These are phyloP conservation scores for Puccinia hordei DNA, from an alignment of 1,284 basidiomycete species.

Conservation along the genomic window DNA sequence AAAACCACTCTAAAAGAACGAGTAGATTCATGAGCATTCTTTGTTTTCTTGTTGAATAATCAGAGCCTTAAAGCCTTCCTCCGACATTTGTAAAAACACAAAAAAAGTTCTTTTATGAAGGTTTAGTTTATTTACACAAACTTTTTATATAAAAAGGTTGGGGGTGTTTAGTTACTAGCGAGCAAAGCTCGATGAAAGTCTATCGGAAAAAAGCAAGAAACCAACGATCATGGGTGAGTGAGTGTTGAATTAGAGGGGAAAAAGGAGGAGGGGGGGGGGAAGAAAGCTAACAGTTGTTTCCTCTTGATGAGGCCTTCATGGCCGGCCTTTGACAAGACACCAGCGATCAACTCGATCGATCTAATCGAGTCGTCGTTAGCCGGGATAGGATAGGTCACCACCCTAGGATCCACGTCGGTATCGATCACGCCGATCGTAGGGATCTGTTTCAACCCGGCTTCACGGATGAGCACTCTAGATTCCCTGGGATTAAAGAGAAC, in stretches of 20 bases:
- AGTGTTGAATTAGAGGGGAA: background rate
- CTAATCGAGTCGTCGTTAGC: conserved; percentile 94
- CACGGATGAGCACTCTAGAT: conserved; percentile 59
- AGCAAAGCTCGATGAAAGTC: too few species aligned
- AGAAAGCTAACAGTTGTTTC: background rate
- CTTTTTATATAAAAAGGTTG: too few species aligned
- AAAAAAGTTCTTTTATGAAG: too few species aligned
- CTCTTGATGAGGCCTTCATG: conserved; percentile 56
- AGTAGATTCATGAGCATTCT: too few species aligned
- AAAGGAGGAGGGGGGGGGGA: background rate
- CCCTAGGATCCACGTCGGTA: conserved; percentile 90
- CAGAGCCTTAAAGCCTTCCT: too few species aligned
- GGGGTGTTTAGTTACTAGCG: too few species aligned
- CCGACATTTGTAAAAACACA: too few species aligned
- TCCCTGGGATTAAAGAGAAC: conserved; percentile 55
- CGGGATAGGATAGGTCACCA: conserved; percentile 97
- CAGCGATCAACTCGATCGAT: conserved; percentile 84
- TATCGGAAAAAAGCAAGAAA: too few species aligned
- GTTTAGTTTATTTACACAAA: too few species aligned
- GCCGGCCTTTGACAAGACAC: conserved; percentile 87
- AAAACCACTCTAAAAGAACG: too few species aligned
- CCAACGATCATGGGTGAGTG: too few species aligned
- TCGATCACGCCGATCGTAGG: conserved; percentile 73
- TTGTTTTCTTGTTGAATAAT: too few species aligned
- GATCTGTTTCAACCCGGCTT: conserved; percentile 60